Evolutionary conservation across 2,329 filamentous ascomycete genomes (phyloP), one percentile per base, ranked within the genome.

Genomic region (Coniochaeta sp.): DNA sequence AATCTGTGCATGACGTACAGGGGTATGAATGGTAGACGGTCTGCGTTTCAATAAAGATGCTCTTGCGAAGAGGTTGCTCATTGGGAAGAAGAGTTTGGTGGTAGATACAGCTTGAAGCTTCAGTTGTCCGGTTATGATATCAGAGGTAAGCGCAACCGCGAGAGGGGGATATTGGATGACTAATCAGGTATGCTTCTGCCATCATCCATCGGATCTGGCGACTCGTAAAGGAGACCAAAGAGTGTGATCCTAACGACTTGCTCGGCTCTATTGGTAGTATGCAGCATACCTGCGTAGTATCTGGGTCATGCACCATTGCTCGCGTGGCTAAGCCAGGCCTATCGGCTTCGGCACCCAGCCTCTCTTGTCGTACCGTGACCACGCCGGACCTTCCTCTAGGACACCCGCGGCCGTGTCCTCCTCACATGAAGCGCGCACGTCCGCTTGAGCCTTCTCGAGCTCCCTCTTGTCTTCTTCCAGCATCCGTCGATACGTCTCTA

Each of bases 341-440:
- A 86, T 86, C 0, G 84, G 83, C 65, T 80, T 83, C 10, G 83
- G 77, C 61, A 77, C 79, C 84, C 84, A 87, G 9, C 32, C 47
- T 2, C 73, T 68, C 8, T 81, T 81, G 56, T 80, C 71, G 64
- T 79, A 81, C 60, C 73, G 72, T 24, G 74, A 73, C 83, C 84
- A 86, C 26, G 75, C 73, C 50, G 68, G 67, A 14, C 66, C 64
- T n/a, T 66, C 58, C 12, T 58, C 59, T 4, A 56, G 2, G 30
- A 30, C 47, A 26, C 14, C 22, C 30, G 24, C 24, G 2, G 4
- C 24, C 47, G 4, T 17, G 4, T n/a, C 14, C 26, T 52, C 47
- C n/a, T 30, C 24, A 26, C 26, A 2, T 12, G 47, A 52, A 52
- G 42, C 19, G 24, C 24, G 30, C 34, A 34, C 54, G 12, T 34